A percentile compares a stretch with the other conserved stretches of the same genome.
Evolutionary conservation across 768 basidiomycete genomes (phyloP).

Genomic region (Lentinula sp.): DNA sequence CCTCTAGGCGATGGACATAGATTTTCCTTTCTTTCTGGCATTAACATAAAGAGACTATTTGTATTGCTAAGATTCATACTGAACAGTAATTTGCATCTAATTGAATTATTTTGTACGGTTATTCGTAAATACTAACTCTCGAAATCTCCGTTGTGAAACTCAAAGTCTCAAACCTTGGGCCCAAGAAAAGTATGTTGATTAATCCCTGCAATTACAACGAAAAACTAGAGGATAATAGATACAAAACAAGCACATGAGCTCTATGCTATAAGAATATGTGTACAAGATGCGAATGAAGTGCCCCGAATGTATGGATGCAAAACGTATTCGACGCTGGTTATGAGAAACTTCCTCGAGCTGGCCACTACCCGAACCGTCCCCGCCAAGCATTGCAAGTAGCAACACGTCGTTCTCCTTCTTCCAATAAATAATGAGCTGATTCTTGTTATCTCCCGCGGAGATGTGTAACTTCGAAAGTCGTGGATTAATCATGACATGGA

Average conservation of each 20-base stretch:
- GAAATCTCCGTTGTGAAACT: too few species aligned
- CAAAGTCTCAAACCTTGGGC: too few species aligned
- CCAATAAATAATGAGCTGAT: neutral
- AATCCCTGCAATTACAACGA: neutral
- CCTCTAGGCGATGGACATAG: neutral
- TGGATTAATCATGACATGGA: neutral
- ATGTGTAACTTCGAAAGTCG: neutral
- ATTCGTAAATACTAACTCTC: too few species aligned
- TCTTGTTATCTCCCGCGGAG: neutral
- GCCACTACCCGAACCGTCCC: neutral
- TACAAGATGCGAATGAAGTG: slow-evolving; percentile 3
- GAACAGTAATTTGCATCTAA: neutral
- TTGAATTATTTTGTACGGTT: neutral
- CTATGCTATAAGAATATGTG: slow-evolving; percentile 3
- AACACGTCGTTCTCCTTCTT: neutral
- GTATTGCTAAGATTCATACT: neutral
- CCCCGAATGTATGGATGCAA: neutral
- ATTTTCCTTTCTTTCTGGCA: neutral
- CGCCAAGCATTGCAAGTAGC: neutral
- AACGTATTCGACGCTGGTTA: neutral
- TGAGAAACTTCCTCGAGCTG: neutral
- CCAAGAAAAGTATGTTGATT: neutral
- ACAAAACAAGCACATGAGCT: neutral
- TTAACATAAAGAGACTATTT: too few species aligned
- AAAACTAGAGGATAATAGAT: neutral